phyloP scores from a whole-genome alignment of 345 rosid genomes.

The Arabis alpina region DNA sequence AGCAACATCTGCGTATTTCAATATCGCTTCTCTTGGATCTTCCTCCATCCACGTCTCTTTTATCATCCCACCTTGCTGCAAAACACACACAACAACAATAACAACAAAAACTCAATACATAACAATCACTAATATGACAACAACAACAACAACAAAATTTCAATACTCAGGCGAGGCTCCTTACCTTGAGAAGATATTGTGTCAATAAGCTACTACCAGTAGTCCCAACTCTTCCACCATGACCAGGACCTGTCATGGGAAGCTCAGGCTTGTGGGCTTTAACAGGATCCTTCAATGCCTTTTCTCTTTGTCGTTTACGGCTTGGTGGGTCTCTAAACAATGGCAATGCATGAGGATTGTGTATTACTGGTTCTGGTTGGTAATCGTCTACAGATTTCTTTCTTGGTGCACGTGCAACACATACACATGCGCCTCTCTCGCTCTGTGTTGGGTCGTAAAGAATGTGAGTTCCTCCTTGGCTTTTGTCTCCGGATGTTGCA shows the following conservation, averaged over 20 bases:
- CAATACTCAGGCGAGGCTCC: slow-evolving; percentile 9
- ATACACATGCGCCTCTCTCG: slow-evolving; percentile 93
- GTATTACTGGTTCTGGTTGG: slow-evolving; percentile 82
- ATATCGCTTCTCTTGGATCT: slow-evolving; percentile 98
- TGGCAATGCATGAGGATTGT: slow-evolving; percentile 96
- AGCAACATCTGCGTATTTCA: slow-evolving; percentile 91
- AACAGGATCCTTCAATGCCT: slow-evolving; percentile 82
- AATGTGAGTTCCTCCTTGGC: slow-evolving; percentile 86
- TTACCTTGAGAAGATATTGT: slow-evolving; percentile 94
- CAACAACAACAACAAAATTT: not conserved
- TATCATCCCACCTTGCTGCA: slow-evolving; percentile 99
- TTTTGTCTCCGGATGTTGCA: slow-evolving; percentile 87
- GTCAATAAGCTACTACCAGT: slow-evolving; percentile 91
- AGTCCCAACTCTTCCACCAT: slow-evolving; percentile 92
- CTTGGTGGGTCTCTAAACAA: slow-evolving; percentile 97
- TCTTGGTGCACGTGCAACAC: slow-evolving; percentile 97
- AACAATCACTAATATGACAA: not conserved
- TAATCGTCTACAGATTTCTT: slow-evolving; percentile 93
- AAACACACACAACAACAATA: slow-evolving; percentile 17
- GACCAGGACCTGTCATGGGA: slow-evolving; percentile 92
- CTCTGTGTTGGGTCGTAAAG: slow-evolving; percentile 86
- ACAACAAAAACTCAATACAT: not conserved
- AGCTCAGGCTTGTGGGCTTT: slow-evolving; percentile 95
- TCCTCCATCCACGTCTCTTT: slow-evolving; percentile 99
- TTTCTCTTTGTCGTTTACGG: slow-evolving; percentile 94